A percentile compares a stretch with the other conserved stretches of the same genome.
phyloP scores from a whole-genome alignment of 2,329 filamentous ascomycete genomes.

The Fusarium praegraminearum region DNA sequence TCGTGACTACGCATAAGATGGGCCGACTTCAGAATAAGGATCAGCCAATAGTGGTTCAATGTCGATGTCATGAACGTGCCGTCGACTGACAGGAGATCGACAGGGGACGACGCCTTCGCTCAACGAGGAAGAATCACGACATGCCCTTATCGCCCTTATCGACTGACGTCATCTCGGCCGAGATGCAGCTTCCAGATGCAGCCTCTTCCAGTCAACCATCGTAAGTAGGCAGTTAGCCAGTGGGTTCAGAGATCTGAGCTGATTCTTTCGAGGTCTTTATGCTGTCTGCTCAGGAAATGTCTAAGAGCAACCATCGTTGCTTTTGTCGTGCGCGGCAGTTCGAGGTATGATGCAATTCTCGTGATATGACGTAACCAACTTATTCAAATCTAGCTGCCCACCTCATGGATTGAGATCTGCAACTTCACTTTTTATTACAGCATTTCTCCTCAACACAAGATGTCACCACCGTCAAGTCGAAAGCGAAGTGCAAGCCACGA shows the following conservation, averaged over 20 bases:
- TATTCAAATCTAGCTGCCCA: too few species aligned
- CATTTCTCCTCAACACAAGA: background rate
- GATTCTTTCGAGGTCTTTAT: background rate
- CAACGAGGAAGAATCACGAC: background rate
- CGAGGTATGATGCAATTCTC: background rate
- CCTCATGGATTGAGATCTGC: too few species aligned
- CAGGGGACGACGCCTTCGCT: background rate
- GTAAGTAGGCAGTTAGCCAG: too few species aligned
- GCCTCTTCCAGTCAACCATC: background rate
- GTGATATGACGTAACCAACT: background rate
- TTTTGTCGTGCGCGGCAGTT: too few species aligned
- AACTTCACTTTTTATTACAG: background rate
- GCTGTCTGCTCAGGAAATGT: background rate
- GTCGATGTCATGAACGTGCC: background rate
- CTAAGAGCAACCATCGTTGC: background rate
- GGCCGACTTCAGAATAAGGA: constrained; percentile 1
- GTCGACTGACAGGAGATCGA: background rate
- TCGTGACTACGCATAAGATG: constrained; percentile 40
- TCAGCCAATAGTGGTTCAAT: constrained; percentile 19
- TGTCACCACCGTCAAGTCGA: too few species aligned
- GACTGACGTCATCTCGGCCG: background rate
- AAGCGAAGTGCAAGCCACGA: background rate
- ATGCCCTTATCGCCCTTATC: background rate
- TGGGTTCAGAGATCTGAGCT: background rate
- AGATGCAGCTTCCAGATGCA: background rate